These are phyloP conservation scores for Acanthamoeba royreba DNA, from an alignment of 208 protist species.

Conservation along the genomic window DNA sequence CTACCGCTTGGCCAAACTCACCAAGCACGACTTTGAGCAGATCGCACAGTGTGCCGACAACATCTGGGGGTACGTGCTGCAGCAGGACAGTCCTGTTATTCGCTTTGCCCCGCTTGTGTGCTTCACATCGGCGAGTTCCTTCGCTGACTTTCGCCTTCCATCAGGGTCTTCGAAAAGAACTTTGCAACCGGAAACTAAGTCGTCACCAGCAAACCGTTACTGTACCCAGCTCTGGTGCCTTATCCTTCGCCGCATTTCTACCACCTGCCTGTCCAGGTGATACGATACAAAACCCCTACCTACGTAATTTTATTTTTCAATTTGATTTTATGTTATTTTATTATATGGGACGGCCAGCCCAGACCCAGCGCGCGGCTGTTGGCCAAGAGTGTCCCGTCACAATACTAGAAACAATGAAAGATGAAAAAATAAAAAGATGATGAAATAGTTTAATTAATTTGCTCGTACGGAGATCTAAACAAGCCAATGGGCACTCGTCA, in stretches of 20 bases:
- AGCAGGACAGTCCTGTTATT: background rate
- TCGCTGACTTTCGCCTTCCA: background rate
- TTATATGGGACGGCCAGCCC: background rate
- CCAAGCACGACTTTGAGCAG: background rate
- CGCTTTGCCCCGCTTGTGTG: background rate
- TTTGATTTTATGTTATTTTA: background rate
- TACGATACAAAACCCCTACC: background rate
- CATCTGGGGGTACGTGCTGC: background rate
- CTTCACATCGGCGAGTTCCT: background rate
- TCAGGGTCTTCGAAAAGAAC: background rate
- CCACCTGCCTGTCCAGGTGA: no score
- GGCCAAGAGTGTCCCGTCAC: background rate
- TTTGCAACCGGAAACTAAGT: background rate
- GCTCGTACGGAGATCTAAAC: no score
- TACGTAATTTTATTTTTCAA: background rate
- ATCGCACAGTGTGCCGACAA: background rate
- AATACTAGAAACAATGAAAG: background rate
- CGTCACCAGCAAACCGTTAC: background rate
- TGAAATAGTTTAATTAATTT: background rate
- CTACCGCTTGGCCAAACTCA: background rate
- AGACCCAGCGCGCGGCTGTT: background rate
- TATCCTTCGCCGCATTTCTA: background rate
- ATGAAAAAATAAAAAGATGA: background rate
- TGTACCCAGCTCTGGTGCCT: background rate
- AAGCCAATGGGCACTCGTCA: no score